A percentile compares a stretch with the other conserved stretches of the same genome.
Evolutionary conservation across 805 yeast genomes (phyloP).

Genomic region (Wickerhamiella sorbophila): DNA sequence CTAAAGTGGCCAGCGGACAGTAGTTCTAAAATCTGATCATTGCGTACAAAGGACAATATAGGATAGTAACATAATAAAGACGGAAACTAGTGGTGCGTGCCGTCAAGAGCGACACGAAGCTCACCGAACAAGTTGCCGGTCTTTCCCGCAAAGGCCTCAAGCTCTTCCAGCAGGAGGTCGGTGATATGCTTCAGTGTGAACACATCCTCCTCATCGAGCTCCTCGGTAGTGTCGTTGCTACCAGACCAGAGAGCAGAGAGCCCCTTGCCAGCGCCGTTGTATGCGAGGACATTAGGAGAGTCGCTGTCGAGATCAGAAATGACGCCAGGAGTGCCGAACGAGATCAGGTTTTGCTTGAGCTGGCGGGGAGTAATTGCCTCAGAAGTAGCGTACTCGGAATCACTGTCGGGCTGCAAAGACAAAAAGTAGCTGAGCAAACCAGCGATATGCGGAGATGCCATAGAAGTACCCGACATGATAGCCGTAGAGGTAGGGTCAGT

Average conservation of each 20-base stretch:
- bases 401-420: conserved; percentile 61
- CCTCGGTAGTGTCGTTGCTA: conserved; percentile 3
- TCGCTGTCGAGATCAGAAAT: conserved; percentile 34
- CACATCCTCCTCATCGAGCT: neutral
- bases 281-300: conserved; percentile 45
- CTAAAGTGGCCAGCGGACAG: no score
- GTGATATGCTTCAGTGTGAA: conserved; percentile 4
- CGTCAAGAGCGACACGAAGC: neutral
- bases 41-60: neutral
- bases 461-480: conserved; percentile 73
- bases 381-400: conserved; percentile 35
- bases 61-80: neutral
- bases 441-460: conserved; percentile 95
- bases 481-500: conserved; percentile 21
- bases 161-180: conserved; percentile 4
- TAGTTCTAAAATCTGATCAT: no score
- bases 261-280: conserved; percentile 46
- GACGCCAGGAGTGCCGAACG: conserved; percentile 36
- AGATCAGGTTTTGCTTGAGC: conserved; percentile 37
- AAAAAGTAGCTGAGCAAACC: conserved; percentile 84
- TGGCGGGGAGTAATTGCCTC: conserved; percentile 37
- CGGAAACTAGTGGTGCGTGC: no score
- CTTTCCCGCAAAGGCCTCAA: conserved; percentile 7
- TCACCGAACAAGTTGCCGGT: conserved; percentile 11
- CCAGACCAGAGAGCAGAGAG: conserved; percentile 36